These are phyloP conservation scores for Castanea sativa DNA, from an alignment of 306 rosid species.

Conservation along the genomic window DNA sequence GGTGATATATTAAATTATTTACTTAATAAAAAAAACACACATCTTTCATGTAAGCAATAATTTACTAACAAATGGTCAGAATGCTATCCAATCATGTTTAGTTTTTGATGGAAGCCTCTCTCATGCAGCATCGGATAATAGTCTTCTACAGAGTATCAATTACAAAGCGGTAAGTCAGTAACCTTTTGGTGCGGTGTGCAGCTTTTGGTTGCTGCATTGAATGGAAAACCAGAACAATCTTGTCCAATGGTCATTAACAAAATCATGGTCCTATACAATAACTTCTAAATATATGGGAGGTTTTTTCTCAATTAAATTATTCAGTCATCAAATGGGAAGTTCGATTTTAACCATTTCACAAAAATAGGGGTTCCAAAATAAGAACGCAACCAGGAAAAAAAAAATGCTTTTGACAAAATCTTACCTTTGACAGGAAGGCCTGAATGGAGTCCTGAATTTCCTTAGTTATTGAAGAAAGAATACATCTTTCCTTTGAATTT, in stretches of 20 bases:
- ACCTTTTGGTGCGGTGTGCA: no score
- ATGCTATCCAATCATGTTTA: slow-evolving; percentile 36
- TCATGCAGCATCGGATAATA: slow-evolving; percentile 72
- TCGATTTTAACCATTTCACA: neutral
- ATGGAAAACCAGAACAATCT: neutral
- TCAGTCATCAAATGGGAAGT: slow-evolving; percentile 3
- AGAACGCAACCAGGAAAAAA: neutral
- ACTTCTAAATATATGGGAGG: neutral
- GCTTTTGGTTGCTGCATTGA: neutral
- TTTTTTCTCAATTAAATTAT: neutral
- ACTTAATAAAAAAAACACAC: no score
- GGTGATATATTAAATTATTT: no score
- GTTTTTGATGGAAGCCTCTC: slow-evolving; percentile 71
- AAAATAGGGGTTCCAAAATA: neutral
- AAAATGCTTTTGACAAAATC: slow-evolving; percentile 18
- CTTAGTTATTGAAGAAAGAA: slow-evolving; percentile 38
- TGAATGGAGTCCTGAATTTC: slow-evolving; percentile 59
- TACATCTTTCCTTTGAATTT: neutral
- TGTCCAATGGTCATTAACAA: neutral
- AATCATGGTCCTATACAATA: neutral
- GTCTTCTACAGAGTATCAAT: slow-evolving; percentile 14
- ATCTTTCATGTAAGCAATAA: no score
- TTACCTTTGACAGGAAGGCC: slow-evolving; percentile 54
- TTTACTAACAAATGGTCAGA: neutral
- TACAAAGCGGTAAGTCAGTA: no score